phyloP scores from a whole-genome alignment of 2,329 filamentous ascomycete species.

The Tolypocladium cylindrosporum region DNA sequence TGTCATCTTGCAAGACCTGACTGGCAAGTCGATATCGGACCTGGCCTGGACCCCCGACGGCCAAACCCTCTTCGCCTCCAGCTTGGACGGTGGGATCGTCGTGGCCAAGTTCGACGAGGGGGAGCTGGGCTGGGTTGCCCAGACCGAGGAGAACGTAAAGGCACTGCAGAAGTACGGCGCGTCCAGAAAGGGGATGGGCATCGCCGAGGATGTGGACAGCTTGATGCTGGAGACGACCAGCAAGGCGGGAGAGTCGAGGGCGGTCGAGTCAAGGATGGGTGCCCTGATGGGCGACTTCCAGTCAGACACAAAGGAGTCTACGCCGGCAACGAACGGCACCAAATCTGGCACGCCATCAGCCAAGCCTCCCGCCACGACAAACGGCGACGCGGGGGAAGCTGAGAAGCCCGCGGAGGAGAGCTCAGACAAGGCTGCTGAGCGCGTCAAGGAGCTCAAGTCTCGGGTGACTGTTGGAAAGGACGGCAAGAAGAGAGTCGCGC shows the following conservation, averaged over 20 bases:
- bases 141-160: constrained; percentile 82
- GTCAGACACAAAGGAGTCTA: constrained; percentile 41
- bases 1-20: constrained; percentile 80
- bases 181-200: constrained; percentile 77
- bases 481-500: constrained; percentile 90
- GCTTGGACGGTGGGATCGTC: constrained; percentile 81
- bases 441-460: constrained; percentile 63
- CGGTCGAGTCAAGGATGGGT: constrained; percentile 91
- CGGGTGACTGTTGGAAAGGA: constrained; percentile 93
- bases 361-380: constrained; percentile 24
- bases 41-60: constrained; percentile 91
- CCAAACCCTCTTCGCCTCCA: constrained; percentile 74
- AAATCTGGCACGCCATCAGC: constrained; percentile 28
- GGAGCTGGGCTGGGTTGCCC: constrained; percentile 82
- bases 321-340: constrained; percentile 38
- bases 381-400: constrained; percentile 26
- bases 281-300: constrained; percentile 88
- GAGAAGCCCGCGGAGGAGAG: constrained; percentile 32
- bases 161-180: constrained; percentile 87
- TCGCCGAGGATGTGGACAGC: constrained; percentile 86
- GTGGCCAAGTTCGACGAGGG: constrained; percentile 73
- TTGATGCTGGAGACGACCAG: constrained; percentile 81
- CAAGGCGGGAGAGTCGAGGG: constrained; percentile 81
- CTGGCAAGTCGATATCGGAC: constrained; percentile 87
- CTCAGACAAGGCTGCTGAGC: constrained; percentile 42